These are phyloP conservation scores for Xylariaceae sp. DNA, from an alignment of 2,329 filamentous ascomycete species.

Conservation along the genomic window DNA sequence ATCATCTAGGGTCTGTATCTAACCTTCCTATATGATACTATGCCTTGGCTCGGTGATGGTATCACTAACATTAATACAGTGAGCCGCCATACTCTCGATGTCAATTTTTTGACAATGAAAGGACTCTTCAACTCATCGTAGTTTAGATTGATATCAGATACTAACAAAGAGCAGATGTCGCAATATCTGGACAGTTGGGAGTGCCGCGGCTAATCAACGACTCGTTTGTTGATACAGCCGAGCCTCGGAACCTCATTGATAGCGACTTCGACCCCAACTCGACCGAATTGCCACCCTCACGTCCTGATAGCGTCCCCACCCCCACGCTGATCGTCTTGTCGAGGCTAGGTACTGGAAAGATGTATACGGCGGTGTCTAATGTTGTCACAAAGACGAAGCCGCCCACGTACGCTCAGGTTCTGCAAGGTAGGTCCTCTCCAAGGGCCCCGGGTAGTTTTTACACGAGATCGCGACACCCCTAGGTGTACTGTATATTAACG, in stretches of 20 bases:
- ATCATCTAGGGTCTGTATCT: slow-evolving; percentile 41
- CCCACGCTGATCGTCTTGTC: slow-evolving; percentile 35
- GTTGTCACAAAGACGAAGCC: slow-evolving; percentile 29
- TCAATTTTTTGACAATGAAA: neutral
- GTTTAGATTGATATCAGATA: neutral
- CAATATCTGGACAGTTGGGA: slow-evolving; percentile 52
- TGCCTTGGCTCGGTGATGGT: neutral
- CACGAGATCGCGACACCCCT: too few species aligned
- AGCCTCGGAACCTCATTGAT: slow-evolving; percentile 53
- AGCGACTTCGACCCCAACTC: slow-evolving; percentile 48
- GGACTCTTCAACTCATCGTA: neutral
- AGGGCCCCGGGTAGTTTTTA: too few species aligned
- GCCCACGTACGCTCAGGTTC: slow-evolving; percentile 30
- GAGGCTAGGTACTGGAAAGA: slow-evolving; percentile 30
- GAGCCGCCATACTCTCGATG: neutral
- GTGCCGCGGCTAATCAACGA: slow-evolving; percentile 51
- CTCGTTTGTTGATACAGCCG: slow-evolving; percentile 48
- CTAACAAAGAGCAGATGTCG: slow-evolving; percentile 41
- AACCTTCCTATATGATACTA: neutral
- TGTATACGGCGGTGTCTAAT: slow-evolving; percentile 28
- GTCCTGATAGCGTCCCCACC: slow-evolving; percentile 42
- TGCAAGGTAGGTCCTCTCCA: too few species aligned
- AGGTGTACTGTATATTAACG: too few species aligned
- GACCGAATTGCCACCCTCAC: slow-evolving; percentile 46
- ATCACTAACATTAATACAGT: slow-evolving; percentile 23